phyloP scores from a whole-genome alignment of 176 grass and related monocot genomes.

The Zea mays region Zm-B73-REFERENCE-NAM-5.0 NC_050096.1:7282501-7283000 shows the following conservation, averaged over 20 bases:
- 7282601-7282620: background rate
- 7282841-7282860: constrained; percentile 79
- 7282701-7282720: constrained; percentile 54
- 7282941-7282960: constrained; percentile 85
- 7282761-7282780: constrained; percentile 76
- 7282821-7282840: constrained; percentile 52
- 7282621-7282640: too few relatives aligned
- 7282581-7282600: background rate
- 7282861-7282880: constrained; percentile 56
- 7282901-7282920: constrained; percentile 69
- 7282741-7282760: constrained; percentile 49
- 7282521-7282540: too few relatives aligned
- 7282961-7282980: constrained; percentile 73
- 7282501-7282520: background rate
- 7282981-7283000: constrained; percentile 86
- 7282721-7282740: constrained; percentile 62
- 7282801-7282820: constrained; percentile 78
- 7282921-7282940: constrained; percentile 80
- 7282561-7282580: background rate
- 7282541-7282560: background rate
- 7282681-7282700: constrained; percentile 74
- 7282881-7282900: constrained; percentile 67
- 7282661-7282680: constrained; percentile 1
- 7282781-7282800: constrained; percentile 70
- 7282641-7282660: background rate